These are phyloP conservation scores for Xylariales sp. DNA, from an alignment of 2,329 filamentous ascomycete species.

Conservation along the genomic window DNA sequence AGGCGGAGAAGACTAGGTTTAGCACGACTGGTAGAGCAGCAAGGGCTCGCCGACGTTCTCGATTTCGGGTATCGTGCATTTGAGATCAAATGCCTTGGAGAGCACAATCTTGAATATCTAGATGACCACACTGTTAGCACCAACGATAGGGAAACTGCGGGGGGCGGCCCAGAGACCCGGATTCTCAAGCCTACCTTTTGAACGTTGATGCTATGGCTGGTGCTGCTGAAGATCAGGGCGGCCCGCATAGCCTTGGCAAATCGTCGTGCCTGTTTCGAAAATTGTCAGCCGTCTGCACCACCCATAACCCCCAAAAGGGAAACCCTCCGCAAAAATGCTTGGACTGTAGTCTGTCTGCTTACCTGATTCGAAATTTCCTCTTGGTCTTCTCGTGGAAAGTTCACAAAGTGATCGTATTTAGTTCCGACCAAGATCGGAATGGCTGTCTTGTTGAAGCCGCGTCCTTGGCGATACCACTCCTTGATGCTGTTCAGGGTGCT, in stretches of 20 bases:
- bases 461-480: slow-evolving; percentile 97
- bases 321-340: neutral
- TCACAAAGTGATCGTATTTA: slow-evolving; percentile 99
- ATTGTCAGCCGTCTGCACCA: neutral
- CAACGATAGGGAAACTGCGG: slow-evolving; percentile 3
- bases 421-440: slow-evolving; percentile 96
- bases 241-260: slow-evolving; percentile 99
- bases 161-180: too few species aligned
- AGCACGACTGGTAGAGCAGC: slow-evolving; percentile 76
- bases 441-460: slow-evolving; percentile 99
- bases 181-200: slow-evolving; percentile 73
- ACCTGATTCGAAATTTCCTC: slow-evolving; percentile 98
- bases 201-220: slow-evolving; percentile 98
- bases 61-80: slow-evolving; percentile 98
- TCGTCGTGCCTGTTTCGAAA: slow-evolving; percentile 68
- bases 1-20: slow-evolving; percentile 5
- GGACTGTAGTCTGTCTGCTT: slow-evolving; percentile 11
- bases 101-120: slow-evolving; percentile 99
- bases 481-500: slow-evolving; percentile 99
- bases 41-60: slow-evolving; percentile 96
- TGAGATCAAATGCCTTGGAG: slow-evolving; percentile 96
- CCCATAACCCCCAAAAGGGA: too few species aligned
- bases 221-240: slow-evolving; percentile 96
- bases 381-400: slow-evolving; percentile 94
- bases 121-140: slow-evolving; percentile 8